Evolutionary conservation across 345 rosid genomes (phyloP).

Genomic region (Camelina neglecta): DNA sequence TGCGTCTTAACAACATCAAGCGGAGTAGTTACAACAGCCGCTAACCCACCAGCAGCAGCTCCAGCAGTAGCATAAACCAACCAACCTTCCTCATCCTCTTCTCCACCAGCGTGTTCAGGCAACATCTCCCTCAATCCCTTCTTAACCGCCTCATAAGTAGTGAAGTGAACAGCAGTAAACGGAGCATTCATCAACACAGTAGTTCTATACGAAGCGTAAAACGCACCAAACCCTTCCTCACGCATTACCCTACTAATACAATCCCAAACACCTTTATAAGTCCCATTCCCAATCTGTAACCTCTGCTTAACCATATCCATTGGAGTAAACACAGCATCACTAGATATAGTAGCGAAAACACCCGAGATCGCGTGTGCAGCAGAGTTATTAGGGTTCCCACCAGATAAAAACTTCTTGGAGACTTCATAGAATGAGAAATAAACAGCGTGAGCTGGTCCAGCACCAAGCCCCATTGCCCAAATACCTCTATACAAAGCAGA

Average conservation of each 20-base stretch:
- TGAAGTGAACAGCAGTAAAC: constrained; percentile 84
- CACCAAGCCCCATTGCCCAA: constrained; percentile 97
- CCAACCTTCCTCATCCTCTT: constrained; percentile 60
- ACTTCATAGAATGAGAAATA: constrained; percentile 88
- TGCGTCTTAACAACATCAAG: constrained; percentile 60
- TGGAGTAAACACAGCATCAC: constrained; percentile 94
- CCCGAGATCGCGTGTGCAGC: constrained; percentile 89
- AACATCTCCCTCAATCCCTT: constrained; percentile 71
- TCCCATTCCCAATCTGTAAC: constrained; percentile 68
- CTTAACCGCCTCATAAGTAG: constrained; percentile 93
- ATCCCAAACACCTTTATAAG: constrained; percentile 79
- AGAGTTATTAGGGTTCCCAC: constrained; percentile 68
- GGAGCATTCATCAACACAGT: constrained; percentile 98
- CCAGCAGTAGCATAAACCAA: constrained; percentile 95
- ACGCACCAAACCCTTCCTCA: constrained; percentile 87
- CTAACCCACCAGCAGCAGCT: constrained; percentile 84
- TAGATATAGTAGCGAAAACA: constrained; percentile 84
- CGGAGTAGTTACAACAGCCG: constrained; percentile 54
- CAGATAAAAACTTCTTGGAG: constrained; percentile 74
- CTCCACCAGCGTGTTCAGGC: constrained; percentile 67
- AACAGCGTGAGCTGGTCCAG: constrained; percentile 99
- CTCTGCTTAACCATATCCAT: constrained; percentile 99
- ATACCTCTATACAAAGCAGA: constrained; percentile 85
- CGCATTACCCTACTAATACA: constrained; percentile 71
- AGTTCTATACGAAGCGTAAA: constrained; percentile 93